Conservation (phyloP, 257 asterid species). For the Penstemon eatonii region DNA sequence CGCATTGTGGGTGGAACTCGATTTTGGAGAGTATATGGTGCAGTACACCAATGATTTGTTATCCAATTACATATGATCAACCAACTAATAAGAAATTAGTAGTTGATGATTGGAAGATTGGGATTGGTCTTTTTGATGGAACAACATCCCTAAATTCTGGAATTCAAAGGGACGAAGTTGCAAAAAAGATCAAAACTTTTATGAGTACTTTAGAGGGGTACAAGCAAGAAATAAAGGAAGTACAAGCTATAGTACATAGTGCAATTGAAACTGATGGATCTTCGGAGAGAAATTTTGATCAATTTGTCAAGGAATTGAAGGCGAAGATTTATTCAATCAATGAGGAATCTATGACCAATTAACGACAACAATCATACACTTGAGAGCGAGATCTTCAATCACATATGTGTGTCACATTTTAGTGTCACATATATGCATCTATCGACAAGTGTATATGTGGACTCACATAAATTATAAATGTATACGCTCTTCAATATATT, state of each 20-base stretch:
- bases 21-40: slow-evolving; percentile 49
- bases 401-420: too few species aligned
- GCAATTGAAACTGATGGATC: slow-evolving; percentile 45
- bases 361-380: neutral
- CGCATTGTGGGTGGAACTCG: slow-evolving; percentile 65
- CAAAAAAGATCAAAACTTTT: slow-evolving; percentile 33
- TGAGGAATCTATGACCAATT: neutral
- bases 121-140: slow-evolving; percentile 49
- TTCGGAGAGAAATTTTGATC: slow-evolving; percentile 36
- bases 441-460: too few species aligned
- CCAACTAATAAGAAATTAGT: slow-evolving; percentile 42
- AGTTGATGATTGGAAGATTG: slow-evolving; percentile 53
- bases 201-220: slow-evolving; percentile 31
- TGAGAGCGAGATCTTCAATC: too few species aligned
- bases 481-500: too few species aligned
- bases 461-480: too few species aligned
- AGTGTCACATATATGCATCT: too few species aligned
- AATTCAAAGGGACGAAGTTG: slow-evolving; percentile 33
- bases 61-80: slow-evolving; percentile 42
- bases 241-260: slow-evolving; percentile 20
- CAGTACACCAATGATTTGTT: slow-evolving; percentile 51
- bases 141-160: neutral
- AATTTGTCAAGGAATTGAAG: slow-evolving; percentile 39
- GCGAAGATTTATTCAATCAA: slow-evolving; percentile 20
- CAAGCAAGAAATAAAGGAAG: slow-evolving; percentile 21